A percentile compares a stretch with the other conserved stretches of the same genome.
Conservation (phyloP, 2,329 filamentous ascomycete genomes). For the Colletotrichum costaricense region DNA sequence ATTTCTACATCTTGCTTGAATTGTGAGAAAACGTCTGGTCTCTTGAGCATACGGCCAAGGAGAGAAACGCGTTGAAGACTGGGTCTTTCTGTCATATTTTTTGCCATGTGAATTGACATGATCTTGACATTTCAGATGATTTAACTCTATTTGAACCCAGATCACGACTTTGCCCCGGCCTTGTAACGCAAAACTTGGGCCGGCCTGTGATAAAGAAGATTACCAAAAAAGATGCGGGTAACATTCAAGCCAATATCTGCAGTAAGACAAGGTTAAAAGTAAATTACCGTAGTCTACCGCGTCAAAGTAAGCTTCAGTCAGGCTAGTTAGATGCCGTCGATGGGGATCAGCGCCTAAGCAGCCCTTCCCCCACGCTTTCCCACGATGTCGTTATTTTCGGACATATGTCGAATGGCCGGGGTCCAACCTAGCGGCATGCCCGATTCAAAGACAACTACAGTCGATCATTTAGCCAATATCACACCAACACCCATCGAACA, state of each 20-base stretch:
- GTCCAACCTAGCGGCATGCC: not conserved
- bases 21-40: not conserved
- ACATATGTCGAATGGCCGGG: slow-evolving; percentile 32
- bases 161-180: not conserved
- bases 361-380: slow-evolving; percentile 18
- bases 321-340: not conserved
- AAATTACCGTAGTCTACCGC: not conserved
- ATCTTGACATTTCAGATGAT: no score
- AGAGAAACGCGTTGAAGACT: not conserved
- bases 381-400: slow-evolving; percentile 33
- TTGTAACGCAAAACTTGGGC: not conserved
- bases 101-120: not conserved
- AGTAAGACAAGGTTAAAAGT: not conserved
- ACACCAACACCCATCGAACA: not conserved
- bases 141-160: not conserved
- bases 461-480: not conserved
- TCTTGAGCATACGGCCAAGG: not conserved
- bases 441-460: slow-evolving; percentile 2
- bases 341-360: slow-evolving; percentile 7
- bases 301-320: slow-evolving; percentile 12
- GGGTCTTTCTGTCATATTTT: not conserved
- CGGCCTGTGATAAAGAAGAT: not conserved
- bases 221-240: no score
- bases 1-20: not conserved
- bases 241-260: not conserved